Evolutionary conservation across 768 basidiomycete genomes (phyloP).

Genomic region (Russula dissimulans): DNA sequence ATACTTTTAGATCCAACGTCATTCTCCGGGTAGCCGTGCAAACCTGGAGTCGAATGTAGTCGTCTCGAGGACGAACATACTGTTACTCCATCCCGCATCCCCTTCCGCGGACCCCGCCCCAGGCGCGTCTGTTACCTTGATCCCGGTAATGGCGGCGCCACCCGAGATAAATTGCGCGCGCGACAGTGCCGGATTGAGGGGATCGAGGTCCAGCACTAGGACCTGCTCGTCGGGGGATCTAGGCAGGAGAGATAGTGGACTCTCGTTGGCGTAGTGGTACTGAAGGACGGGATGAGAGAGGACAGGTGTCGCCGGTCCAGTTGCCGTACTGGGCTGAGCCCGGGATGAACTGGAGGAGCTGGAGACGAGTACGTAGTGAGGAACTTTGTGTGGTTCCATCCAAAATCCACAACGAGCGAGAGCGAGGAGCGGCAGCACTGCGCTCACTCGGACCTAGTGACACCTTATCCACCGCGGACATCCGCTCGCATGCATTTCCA

Average conservation of each 20-base stretch:
- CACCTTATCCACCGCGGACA: neutral
- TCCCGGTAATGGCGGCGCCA: constrained; percentile 37
- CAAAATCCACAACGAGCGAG: no score
- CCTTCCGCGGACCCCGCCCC: constrained; percentile 51
- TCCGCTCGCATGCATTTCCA: no score
- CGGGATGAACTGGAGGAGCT: constrained; percentile 51
- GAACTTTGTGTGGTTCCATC: constrained; percentile 29
- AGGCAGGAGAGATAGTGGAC: constrained; percentile 56
- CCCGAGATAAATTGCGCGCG: constrained; percentile 44
- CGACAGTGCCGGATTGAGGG: constrained; percentile 30
- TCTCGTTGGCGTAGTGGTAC: constrained; percentile 77
- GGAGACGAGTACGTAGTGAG: constrained; percentile 63
- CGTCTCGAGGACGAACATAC: constrained; percentile 72
- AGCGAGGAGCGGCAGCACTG: no score
- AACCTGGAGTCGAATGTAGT: constrained; percentile 43
- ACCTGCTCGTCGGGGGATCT: constrained; percentile 57
- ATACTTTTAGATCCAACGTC: neutral
- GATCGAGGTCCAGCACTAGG: constrained; percentile 62
- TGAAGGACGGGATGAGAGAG: constrained; percentile 66
- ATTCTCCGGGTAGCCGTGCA: neutral
- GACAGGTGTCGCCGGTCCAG: constrained; percentile 25
- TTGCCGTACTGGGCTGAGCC: constrained; percentile 31
- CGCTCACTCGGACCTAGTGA: no score
- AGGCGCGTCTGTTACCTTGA: constrained; percentile 66
- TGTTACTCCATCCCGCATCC: constrained; percentile 37